These are phyloP conservation scores for Austroboletus niveus DNA, from an alignment of 1,284 basidiomycete species.

Conservation along the genomic window DNA sequence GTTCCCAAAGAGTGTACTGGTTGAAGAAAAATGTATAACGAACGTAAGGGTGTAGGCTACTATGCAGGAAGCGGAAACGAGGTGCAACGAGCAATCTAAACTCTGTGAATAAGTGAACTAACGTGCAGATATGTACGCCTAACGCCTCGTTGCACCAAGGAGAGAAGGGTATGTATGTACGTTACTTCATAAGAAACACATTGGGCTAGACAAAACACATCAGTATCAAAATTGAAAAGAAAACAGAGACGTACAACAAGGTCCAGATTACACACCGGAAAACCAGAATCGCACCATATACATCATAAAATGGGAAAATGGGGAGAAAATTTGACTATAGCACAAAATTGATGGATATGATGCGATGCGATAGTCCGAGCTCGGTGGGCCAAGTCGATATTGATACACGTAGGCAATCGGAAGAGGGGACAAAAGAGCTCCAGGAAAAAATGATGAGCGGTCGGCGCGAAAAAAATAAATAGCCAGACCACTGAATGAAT, in stretches of 20 bases:
- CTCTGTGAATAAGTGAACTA: conserved; percentile 15
- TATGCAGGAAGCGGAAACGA: conserved; percentile 15
- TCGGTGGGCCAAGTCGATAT: conserved; percentile 32
- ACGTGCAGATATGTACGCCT: conserved; percentile 20
- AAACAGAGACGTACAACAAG: conserved; percentile 21
- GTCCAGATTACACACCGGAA: conserved; percentile 29
- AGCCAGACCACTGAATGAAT: conserved; percentile 13
- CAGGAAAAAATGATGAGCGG: background rate
- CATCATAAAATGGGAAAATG: conserved; percentile 11
- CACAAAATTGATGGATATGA: conserved; percentile 32
- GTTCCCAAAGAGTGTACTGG: conserved; percentile 28
- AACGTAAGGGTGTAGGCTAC: conserved; percentile 25
- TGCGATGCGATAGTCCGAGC: conserved; percentile 36
- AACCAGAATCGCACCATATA: conserved; percentile 35
- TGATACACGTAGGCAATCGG: conserved; percentile 28
- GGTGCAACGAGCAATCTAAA: conserved; percentile 27
- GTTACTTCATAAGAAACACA: conserved; percentile 28
- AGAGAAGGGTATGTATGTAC: conserved; percentile 24
- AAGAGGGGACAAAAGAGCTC: background rate
- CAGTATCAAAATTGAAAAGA: conserved; percentile 3
- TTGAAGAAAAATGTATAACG: conserved; percentile 24
- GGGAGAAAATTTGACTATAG: conserved; percentile 17
- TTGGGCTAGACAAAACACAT: conserved; percentile 14
- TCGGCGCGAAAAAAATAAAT: conserved; percentile 16
- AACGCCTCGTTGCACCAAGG: conserved; percentile 21